phyloP scores from a whole-genome alignment of 2,329 filamentous ascomycete genomes.

The Exophiala viscosa region DNA sequence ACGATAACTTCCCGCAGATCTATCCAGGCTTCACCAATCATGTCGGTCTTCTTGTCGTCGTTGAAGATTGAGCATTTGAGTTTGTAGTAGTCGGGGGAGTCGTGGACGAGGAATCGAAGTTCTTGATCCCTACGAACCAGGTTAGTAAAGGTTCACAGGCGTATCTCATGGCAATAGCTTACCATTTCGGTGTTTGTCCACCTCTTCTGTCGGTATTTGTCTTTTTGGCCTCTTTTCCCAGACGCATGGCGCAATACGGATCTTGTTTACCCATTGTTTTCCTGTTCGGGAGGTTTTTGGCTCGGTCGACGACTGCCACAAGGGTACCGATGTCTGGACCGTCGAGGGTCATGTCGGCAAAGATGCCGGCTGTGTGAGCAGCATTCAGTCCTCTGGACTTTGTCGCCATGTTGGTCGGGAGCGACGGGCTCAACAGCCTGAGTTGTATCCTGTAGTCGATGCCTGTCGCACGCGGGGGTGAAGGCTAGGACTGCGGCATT shows the following conservation, averaged over 20 bases:
- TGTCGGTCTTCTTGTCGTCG: constrained; percentile 94
- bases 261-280: constrained; percentile 99
- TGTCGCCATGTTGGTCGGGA: constrained; percentile 15
- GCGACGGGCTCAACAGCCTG: too few species aligned
- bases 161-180: constrained; percentile 35
- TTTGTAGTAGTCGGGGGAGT: constrained; percentile 92
- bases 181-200: constrained; percentile 95
- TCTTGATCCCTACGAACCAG: constrained; percentile 80
- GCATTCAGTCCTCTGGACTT: constrained; percentile 22
- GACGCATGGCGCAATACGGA: constrained; percentile 86
- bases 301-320: constrained; percentile 85
- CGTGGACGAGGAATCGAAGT: constrained; percentile 90
- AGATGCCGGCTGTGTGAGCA: constrained; percentile 86
- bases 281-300: constrained; percentile 93
- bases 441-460: too few species aligned
- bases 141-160: constrained; percentile 16
- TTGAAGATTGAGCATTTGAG: constrained; percentile 96
- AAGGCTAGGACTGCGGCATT: constrained; percentile 14
- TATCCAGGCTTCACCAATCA: constrained; percentile 93
- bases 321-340: constrained; percentile 91
- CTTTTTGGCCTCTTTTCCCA: constrained; percentile 97
- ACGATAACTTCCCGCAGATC: constrained; percentile 77
- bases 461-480: constrained; percentile 1
- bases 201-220: constrained; percentile 90
- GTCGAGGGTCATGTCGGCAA: constrained; percentile 87